These are phyloP conservation scores for Sophora flavescens DNA, from an alignment of 306 rosid genomes.

Conservation along the genomic window DNA sequence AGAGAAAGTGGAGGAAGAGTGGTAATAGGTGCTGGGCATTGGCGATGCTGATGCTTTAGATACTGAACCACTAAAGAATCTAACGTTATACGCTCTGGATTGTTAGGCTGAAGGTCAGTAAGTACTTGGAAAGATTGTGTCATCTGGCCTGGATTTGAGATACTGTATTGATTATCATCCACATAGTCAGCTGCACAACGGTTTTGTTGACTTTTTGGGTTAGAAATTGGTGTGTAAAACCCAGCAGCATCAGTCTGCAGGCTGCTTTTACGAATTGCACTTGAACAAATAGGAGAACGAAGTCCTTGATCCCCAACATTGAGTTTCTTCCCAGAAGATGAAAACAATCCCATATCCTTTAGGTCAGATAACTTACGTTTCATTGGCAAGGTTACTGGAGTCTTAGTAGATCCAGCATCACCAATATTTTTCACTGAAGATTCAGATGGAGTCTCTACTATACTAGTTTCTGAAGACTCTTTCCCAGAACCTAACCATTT, in stretches of 20 bases:
- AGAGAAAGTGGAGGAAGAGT: conserved; percentile 98
- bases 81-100: conserved; percentile 78
- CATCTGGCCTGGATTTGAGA: conserved; percentile 55
- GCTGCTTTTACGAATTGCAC: conserved; percentile 60
- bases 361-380: conserved; percentile 79
- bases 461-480: conserved; percentile 59
- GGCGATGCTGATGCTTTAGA: conserved; percentile 98
- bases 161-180: conserved; percentile 71
- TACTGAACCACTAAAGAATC: conserved; percentile 94
- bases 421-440: conserved; percentile 50
- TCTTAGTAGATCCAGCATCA: conserved; percentile 80
- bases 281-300: conserved; percentile 76
- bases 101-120: conserved; percentile 74
- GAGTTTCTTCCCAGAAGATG: conserved; percentile 74
- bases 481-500: conserved; percentile 58
- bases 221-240: conserved; percentile 64
- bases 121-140: conserved; percentile 67
- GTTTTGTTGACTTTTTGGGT: conserved; percentile 62
- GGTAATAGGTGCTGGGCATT: conserved; percentile 97
- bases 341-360: conserved; percentile 66
- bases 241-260: conserved; percentile 65
- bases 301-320: conserved; percentile 77
- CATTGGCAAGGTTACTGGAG: conserved; percentile 71
- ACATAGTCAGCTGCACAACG: conserved; percentile 61
- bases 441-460: conserved; percentile 57